Percentiles rank a stretch among this genome's conserved stretches.
Conservation (phyloP, 805 yeast species). For the Kluyveromyces lactis region DNA sequence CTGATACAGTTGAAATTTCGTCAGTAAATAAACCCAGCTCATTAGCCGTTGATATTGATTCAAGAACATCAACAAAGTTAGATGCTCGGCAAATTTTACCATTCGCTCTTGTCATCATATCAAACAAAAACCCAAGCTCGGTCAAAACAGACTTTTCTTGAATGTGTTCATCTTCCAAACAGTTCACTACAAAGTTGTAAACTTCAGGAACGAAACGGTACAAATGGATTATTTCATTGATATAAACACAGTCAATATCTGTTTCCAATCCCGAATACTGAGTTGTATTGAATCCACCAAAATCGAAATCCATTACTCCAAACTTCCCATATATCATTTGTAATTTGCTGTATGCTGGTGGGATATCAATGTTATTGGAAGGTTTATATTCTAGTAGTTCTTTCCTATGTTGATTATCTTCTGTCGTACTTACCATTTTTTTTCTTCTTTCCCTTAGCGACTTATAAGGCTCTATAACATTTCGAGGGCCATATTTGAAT, state of each 20-base stretch:
- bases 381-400: conserved; percentile 18
- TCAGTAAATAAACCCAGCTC: conserved; percentile 6
- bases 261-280: conserved; percentile 79
- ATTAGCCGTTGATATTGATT: conserved; percentile 28
- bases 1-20: conserved; percentile 1
- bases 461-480: conserved; percentile 38
- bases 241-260: conserved; percentile 68
- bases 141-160: conserved; percentile 47
- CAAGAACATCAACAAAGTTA: conserved; percentile 57
- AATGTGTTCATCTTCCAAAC: conserved; percentile 47
- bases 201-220: conserved; percentile 70
- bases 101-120: conserved; percentile 78
- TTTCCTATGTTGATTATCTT: conserved; percentile 14
- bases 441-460: conserved; percentile 28
- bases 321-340: conserved; percentile 78
- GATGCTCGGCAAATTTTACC: conserved; percentile 76
- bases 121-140: conserved; percentile 83
- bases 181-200: conserved; percentile 52
- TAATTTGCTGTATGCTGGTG: conserved; percentile 67
- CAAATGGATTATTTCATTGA: conserved; percentile 72
- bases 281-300: conserved; percentile 73
- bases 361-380: conserved; percentile 37
- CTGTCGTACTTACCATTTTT: conserved; percentile 10
- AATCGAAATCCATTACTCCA: conserved; percentile 93
- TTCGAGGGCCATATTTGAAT: conserved; percentile 49